Conservation (phyloP, 306 rosid genomes). For the Malus sieversii region DNA sequence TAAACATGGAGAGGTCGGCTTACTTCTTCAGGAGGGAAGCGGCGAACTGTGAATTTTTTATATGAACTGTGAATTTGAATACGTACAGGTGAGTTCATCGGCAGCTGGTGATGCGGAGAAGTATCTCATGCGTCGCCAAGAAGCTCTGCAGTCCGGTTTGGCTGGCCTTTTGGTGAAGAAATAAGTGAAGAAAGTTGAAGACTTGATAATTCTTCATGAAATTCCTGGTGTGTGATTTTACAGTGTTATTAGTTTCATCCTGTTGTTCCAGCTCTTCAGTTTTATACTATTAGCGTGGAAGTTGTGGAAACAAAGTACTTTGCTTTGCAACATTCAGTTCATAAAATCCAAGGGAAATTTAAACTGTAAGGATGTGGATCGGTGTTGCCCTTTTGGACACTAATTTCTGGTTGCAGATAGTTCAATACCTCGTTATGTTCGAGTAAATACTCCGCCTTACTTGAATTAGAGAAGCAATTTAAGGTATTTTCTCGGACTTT, state of each 20-base stretch:
- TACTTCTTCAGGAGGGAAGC: slow-evolving; percentile 76
- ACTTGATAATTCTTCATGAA: slow-evolving; percentile 46
- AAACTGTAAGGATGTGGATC: not conserved
- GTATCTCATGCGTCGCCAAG: slow-evolving; percentile 51
- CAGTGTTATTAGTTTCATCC: not conserved
- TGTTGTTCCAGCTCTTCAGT: not conserved
- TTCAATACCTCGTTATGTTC: slow-evolving; percentile 69
- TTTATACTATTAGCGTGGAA: not conserved
- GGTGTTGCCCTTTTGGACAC: not conserved
- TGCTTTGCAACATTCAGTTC: no score
- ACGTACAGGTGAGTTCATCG: slow-evolving; percentile 39
- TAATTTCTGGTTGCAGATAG: slow-evolving; percentile 44
- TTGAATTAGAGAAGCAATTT: slow-evolving; percentile 48
- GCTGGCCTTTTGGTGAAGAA: slow-evolving; percentile 41
- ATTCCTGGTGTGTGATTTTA: slow-evolving; percentile 44
- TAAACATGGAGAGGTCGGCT: slow-evolving; percentile 70
- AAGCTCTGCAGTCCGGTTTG: slow-evolving; percentile 42
- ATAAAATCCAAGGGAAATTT: not conserved
- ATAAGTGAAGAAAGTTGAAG: slow-evolving; percentile 46
- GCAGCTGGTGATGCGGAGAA: slow-evolving; percentile 71
- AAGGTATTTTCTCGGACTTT: slow-evolving; percentile 29
- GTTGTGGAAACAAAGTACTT: not conserved
- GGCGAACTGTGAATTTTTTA: no score
- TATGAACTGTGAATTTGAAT: not conserved
- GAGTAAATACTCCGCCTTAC: slow-evolving; percentile 74